phyloP scores from a whole-genome alignment of 306 rosid species.

The Quercus agrifolia region DNA sequence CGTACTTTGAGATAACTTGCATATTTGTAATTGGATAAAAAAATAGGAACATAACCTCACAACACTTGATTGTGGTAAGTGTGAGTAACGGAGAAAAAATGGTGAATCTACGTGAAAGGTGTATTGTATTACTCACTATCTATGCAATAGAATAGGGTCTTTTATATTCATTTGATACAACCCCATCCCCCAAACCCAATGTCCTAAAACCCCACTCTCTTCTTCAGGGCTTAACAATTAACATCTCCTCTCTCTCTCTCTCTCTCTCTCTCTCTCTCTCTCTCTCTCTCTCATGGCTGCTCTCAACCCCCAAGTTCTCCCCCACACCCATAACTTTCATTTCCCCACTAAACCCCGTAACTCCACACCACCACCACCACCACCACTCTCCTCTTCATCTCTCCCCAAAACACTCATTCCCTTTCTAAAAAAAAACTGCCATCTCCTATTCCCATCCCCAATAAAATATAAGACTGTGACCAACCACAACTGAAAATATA shows the following conservation, averaged over 20 bases:
- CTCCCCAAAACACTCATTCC: conserved; percentile 1
- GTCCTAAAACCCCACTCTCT: background rate
- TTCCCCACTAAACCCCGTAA: background rate
- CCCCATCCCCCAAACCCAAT: too few relatives aligned
- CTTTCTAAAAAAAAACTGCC: background rate
- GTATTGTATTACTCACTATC: too few relatives aligned
- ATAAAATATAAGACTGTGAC: too few relatives aligned
- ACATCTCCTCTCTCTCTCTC: background rate
- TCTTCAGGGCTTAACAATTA: conserved; percentile 11
- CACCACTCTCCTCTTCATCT: conserved; percentile 17
- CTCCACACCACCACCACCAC: background rate
- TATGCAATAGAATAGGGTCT: too few relatives aligned
- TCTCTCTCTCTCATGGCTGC: conserved; percentile 12
- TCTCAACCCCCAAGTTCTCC: conserved; percentile 13
- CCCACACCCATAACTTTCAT: conserved; percentile 12
- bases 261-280: background rate
- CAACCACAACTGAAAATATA: too few relatives aligned
- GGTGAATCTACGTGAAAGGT: too few relatives aligned
- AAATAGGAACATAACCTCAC: too few relatives aligned
- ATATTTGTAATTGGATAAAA: too few relatives aligned
- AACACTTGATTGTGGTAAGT: too few relatives aligned
- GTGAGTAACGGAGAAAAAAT: too few relatives aligned
- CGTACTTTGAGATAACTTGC: too few relatives aligned
- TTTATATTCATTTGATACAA: too few relatives aligned
- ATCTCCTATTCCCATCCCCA: conserved; percentile 23